These are phyloP conservation scores for Penicillium riverlandense DNA, from an alignment of 495 filamentous ascomycete species.

Conservation along the genomic window DNA sequence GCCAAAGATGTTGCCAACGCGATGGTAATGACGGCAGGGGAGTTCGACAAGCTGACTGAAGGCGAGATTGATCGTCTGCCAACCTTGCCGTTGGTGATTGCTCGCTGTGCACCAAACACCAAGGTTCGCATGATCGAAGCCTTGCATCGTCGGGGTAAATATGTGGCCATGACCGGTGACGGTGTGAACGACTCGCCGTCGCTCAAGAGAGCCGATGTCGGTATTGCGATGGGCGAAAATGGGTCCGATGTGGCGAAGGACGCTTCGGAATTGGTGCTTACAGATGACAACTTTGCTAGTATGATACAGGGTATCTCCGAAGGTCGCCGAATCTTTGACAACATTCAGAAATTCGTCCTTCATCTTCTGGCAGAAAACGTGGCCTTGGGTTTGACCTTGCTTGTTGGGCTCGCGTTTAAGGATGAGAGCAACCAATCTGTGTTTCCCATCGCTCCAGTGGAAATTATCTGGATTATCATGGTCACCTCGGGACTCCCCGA, in stretches of 20 bases:
- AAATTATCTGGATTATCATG: constrained; percentile 77
- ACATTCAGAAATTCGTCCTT: constrained; percentile 72
- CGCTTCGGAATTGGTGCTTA: constrained; percentile 73
- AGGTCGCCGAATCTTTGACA: constrained; percentile 66
- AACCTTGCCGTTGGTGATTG: constrained; percentile 60
- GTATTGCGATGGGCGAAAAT: constrained; percentile 74
- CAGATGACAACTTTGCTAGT: constrained; percentile 78
- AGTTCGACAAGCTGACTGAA: constrained; percentile 59
- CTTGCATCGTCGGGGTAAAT: constrained; percentile 55
- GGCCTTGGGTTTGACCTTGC: constrained; percentile 58
- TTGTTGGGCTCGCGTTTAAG: constrained; percentile 68
- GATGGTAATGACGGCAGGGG: constrained; percentile 63
- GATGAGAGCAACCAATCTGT: constrained; percentile 56
- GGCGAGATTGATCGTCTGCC: constrained; percentile 60
- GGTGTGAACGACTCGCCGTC: constrained; percentile 85
- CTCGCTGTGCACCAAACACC: constrained; percentile 63
- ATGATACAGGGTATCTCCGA: constrained; percentile 71
- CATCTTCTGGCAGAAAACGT: constrained; percentile 70
- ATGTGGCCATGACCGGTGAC: constrained; percentile 85
- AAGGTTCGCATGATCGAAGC: constrained; percentile 77
- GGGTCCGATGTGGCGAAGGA: constrained; percentile 85
- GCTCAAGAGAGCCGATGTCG: constrained; percentile 73
- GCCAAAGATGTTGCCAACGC: constrained; percentile 50
- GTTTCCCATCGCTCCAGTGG: constrained; percentile 64
- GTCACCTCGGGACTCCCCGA: constrained; percentile 66